Base-by-base conservation (phyloP, 75 land plant species). In the Adiantum capillusveneris region DNA sequence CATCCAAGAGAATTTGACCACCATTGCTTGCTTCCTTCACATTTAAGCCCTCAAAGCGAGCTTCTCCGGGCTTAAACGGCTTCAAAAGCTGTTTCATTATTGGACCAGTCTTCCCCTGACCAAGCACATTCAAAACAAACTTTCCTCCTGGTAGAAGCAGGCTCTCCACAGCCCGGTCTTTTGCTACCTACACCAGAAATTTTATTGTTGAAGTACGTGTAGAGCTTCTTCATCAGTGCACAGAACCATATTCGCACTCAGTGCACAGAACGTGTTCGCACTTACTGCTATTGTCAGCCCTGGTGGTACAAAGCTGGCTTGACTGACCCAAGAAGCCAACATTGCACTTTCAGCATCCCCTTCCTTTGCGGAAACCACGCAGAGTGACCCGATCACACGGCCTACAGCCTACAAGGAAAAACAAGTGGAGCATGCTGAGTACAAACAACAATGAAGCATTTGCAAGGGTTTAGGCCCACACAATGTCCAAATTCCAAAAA, bases 271-370 rank as follows among this genome's bases (percentile, higher is more conserved):
- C n/a, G n/a, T n/a, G 25, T 9, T 6, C 29, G 25, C 29, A 55
- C 74, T 65, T 59, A 73, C 79, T 24, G 79, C 79, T 43, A 77
- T 42, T 14, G 77, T 77, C 29, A 77, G 37, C 16, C 79, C 79
- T 25, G 79, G 77, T 22, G 79, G 77, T 20, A 77, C 77, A 55
- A 77, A 77, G 29, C 71, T 77, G 14, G 79, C 79, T 68, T 77
- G 79, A 70, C 79, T 77, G 14, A 77, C 79, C 79, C 79, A 77
- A 29, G 79, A 77, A 31, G 79, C 79, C 44, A 77, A 57, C 79
- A 77, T 77, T 17, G 77, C 79, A 62, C 79, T 73, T 53, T 77
- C 79, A 24, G 79, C 77, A 48, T 77, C 77, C 16, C 79, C 77
- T 45, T 39, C 37, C 62, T 57, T 77, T 57, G 79, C 79, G 22